Conservation (phyloP, 495 filamentous ascomycete species). For the Annulohypoxylon moriforme region DNA sequence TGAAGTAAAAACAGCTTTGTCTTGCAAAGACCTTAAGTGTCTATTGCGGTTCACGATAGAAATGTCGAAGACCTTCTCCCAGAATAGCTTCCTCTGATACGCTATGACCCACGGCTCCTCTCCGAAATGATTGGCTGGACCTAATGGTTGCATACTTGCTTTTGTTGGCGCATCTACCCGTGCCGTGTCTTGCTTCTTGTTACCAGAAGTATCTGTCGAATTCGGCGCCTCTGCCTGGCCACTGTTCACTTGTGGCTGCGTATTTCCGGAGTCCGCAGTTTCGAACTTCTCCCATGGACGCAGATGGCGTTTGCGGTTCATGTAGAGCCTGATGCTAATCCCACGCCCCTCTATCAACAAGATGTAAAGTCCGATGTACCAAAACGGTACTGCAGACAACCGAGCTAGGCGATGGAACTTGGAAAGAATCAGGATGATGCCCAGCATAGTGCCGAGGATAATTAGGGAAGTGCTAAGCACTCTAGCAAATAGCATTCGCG, state of each 20-base stretch:
- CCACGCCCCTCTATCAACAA: conserved; percentile 71
- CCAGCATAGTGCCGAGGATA: conserved; percentile 61
- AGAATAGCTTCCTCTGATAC: conserved; percentile 67
- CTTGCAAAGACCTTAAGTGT: conserved; percentile 71
- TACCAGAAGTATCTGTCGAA: conserved; percentile 36
- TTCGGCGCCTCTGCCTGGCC: background rate
- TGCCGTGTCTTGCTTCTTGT: conserved; percentile 7
- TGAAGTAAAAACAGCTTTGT: conserved; percentile 68
- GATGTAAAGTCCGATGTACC: conserved; percentile 70
- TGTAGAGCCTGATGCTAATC: conserved; percentile 69
- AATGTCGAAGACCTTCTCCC: conserved; percentile 71
- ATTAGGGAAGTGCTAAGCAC: conserved; percentile 63
- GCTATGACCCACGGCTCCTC: conserved; percentile 69
- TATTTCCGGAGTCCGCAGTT: conserved; percentile 32
- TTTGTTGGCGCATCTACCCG: conserved; percentile 51
- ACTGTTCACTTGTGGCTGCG: conserved; percentile 6
- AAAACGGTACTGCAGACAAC: conserved; percentile 64
- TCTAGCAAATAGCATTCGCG: conserved; percentile 68
- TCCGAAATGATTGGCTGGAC: conserved; percentile 66
- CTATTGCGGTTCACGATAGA: conserved; percentile 71
- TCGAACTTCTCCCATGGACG: conserved; percentile 70
- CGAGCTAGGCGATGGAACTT: conserved; percentile 63
- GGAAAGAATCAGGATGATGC: conserved; percentile 68
- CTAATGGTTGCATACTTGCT: conserved; percentile 59
- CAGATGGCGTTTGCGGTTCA: conserved; percentile 67